Evolutionary conservation across 2,329 filamentous ascomycete species (phyloP), one percentile per base, ranked within the genome.

Genomic region (Colletotrichum orchidophilum): DNA sequence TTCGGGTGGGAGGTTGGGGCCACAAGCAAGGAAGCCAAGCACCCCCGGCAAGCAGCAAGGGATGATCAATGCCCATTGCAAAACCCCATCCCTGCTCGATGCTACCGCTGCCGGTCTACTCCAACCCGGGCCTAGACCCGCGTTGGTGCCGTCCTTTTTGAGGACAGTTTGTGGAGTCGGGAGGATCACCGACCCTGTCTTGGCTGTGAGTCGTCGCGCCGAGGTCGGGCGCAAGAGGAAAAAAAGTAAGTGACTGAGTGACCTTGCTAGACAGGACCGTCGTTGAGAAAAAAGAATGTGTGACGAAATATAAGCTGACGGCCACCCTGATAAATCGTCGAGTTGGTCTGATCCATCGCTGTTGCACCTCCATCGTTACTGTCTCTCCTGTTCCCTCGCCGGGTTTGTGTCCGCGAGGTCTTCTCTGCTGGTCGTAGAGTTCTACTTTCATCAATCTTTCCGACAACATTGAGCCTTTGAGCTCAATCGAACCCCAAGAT

Each of bases 231-330:
- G 35, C 58, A 33, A 39, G 24, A 15, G 24, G 29, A 35, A 18
- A 49, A 46, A 58, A 31, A 35, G 5, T 27, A 21, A 46, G 15
- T 42, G 13, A 8, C 13, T 21, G 12, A 12, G 27, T 52, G 2
- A 61, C 58, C 58, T 61, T 49, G 39, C n/a, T 33, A 7, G n/a
- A 35, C 35, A 12, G 26, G 35, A 39, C 39, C 18, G 21, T 42
- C 13, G 35, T 26, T 11, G 8, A 29, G 33, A 11, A 3, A 15
- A 65, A 35, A 46, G 27, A 29, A n/a, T 31, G 2, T n/a, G 29
- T 27, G 52, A 63, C 58, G 68, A 53, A 71, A 71, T 71, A 71
- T 68, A 71, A 68, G 57, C 68, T 18, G 64, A 21, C 50, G 24
- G 58, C 52, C n/a, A 63, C 68, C 68, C 68, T 59, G 64, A 29